Conservation (phyloP, 1,284 basidiomycete genomes). For the Mycosarcoma mackinlayi region DNA sequence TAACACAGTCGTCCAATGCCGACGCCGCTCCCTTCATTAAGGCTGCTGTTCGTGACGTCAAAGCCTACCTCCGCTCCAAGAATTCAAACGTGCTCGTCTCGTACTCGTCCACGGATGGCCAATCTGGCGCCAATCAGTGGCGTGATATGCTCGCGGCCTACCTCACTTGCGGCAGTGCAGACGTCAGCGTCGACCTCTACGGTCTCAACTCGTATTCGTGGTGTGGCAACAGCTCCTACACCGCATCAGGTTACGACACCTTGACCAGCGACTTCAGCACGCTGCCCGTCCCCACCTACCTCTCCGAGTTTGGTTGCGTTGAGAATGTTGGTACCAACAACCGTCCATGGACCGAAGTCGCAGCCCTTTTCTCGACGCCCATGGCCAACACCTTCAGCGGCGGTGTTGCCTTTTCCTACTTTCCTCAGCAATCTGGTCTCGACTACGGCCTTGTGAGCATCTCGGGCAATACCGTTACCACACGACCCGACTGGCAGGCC, state of each 20-base stretch:
- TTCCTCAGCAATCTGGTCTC: constrained; percentile 72
- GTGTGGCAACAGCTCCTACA: constrained; percentile 79
- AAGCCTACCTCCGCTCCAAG: constrained; percentile 77
- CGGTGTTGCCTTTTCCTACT: constrained; percentile 79
- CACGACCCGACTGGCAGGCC: constrained; percentile 76
- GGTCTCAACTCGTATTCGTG: constrained; percentile 73
- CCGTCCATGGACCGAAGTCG: constrained; percentile 83
- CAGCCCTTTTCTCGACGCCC: constrained; percentile 77
- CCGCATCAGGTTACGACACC: constrained; percentile 71
- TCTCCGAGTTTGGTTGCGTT: constrained; percentile 82
- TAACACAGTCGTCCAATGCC: constrained; percentile 75
- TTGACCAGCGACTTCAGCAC: constrained; percentile 69
- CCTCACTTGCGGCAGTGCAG: constrained; percentile 81
- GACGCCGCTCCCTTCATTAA: constrained; percentile 83
- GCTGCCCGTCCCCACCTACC: constrained; percentile 85
- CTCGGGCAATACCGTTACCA: constrained; percentile 75
- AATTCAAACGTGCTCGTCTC: constrained; percentile 78
- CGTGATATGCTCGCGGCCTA: constrained; percentile 78
- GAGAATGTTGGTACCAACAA: constrained; percentile 75
- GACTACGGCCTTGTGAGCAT: constrained; percentile 87
- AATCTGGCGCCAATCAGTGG: constrained; percentile 66
- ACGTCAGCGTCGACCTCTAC: constrained; percentile 81
- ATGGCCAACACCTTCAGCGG: constrained; percentile 86
- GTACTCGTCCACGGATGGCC: constrained; percentile 86
- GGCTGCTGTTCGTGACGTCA: constrained; percentile 87